Evolutionary conservation across 108 stramenopile species (phyloP).

Genomic region (Fragilariopsis cylindrus): DNA sequence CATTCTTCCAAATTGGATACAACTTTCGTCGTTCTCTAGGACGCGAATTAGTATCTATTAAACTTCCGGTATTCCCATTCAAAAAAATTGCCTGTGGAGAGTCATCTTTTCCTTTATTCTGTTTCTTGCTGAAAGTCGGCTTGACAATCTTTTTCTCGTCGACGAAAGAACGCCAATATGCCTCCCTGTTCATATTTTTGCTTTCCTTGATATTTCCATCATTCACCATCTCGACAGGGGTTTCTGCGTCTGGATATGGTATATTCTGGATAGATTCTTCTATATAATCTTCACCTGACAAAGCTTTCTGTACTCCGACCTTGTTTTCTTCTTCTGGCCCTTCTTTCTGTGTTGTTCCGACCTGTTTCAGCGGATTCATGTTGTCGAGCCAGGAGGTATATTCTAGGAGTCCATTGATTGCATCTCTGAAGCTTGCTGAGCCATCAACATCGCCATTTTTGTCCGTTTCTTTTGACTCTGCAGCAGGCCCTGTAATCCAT

Average conservation of each 20-base stretch:
- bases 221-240: background rate
- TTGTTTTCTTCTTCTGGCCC: background rate
- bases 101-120: background rate
- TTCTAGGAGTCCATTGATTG: background rate
- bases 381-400: slow-evolving; percentile 7
- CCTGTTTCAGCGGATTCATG: background rate
- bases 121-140: background rate
- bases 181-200: background rate
- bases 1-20: slow-evolving; percentile 4
- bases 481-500: background rate
- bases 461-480: background rate
- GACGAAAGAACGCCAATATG: slow-evolving; percentile 14
- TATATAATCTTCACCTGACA: background rate
- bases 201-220: background rate
- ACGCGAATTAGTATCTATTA: background rate
- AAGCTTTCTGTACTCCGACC: background rate
- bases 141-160: background rate
- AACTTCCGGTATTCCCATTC: background rate
- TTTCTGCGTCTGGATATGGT: background rate
- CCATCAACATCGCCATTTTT: background rate
- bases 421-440: background rate
- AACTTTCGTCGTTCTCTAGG: background rate
- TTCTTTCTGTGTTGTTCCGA: background rate
- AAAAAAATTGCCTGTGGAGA: background rate
- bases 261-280: background rate